Evolutionary conservation across 2,329 filamentous ascomycete species (phyloP).

Genomic region (Microdochium bolleyi): DNA sequence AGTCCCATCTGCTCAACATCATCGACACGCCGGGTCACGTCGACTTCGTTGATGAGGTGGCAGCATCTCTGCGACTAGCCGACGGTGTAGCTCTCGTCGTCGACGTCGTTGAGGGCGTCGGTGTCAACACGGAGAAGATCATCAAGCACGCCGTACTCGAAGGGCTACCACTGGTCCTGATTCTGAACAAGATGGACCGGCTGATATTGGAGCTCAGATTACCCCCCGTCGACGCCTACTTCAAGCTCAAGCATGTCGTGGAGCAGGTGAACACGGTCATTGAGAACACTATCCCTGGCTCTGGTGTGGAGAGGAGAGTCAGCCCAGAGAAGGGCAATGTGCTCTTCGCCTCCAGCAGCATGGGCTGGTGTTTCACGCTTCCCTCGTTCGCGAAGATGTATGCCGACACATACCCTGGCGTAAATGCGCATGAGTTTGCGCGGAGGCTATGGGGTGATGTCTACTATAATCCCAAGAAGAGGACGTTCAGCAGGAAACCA

Average conservation of each 20-base stretch:
- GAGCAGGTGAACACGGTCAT: conserved; percentile 97
- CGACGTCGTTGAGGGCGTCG: conserved; percentile 98
- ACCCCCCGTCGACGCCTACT: conserved; percentile 92
- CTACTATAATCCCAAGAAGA: conserved; percentile 86
- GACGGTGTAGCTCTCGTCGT: conserved; percentile 92
- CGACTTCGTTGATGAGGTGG: conserved; percentile 97
- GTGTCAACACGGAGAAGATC: conserved; percentile 92
- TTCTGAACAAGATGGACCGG: conserved; percentile 97
- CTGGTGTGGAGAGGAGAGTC: conserved; percentile 69
- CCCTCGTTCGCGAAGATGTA: conserved; percentile 97
- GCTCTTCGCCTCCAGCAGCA: conserved; percentile 86
- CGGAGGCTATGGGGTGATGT: conserved; percentile 90
- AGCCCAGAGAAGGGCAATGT: conserved; percentile 98
- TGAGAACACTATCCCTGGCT: conserved; percentile 75
- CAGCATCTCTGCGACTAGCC: conserved; percentile 74
- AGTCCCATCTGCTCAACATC: conserved; percentile 92
- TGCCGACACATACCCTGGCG: conserved; percentile 73
- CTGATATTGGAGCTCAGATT: conserved; percentile 90
- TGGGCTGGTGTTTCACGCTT: conserved; percentile 96
- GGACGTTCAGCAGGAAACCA: conserved; percentile 80
- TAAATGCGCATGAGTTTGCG: conserved; percentile 78
- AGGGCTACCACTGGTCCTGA: conserved; percentile 77
- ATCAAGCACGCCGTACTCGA: conserved; percentile 93
- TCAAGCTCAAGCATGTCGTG: conserved; percentile 97
- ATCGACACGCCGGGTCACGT: conserved; percentile 96